Evolutionary conservation across 2,329 filamentous ascomycete genomes (phyloP), one percentile per base, ranked within the genome.

Genomic region (Reticulascus tulasneorum): DNA sequence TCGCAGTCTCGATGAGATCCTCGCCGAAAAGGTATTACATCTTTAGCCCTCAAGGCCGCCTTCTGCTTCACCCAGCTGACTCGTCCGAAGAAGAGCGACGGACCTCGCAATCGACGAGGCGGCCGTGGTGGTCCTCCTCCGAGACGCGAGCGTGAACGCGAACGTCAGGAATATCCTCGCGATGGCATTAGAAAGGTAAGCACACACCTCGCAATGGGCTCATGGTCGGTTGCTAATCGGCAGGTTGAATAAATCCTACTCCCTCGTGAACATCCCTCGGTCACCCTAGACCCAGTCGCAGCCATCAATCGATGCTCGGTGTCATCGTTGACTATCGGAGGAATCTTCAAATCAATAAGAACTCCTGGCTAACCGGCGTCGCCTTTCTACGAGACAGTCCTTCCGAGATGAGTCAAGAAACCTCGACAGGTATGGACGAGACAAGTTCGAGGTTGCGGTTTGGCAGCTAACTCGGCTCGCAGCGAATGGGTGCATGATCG

Each of bases 401-500:
- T 77, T 67, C 64, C 75, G 72, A 62, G 71, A 75, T 47, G 78
- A 84, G 43, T 69, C 72, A 44, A 73, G 78, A 63, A 81, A 83
- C 59, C 68, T 87, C 53, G 82, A 88, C 60, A 78, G 77, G 84
- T 88, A 62, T 45, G 77, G 66, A 31, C 9, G 15, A 21, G 9
- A 28, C 16, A 27, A 22, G 15, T 7, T n/a, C 23, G 9, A n/a
- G 22, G 27, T 13, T 33, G 16, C 30, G 36, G 23, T 35, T 52
- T 61, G 42, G 62, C 50, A 36, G 28, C 19, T 37, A 27, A 35
- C 17, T 3, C 6, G 10, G 35, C 42, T 7, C 31, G 26, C 46
- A 87, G 87, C 56, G 89, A 94, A 71, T 96, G 90, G 90, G 87
- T 95, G 50, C 90, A 96, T 60, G 87, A 94, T 66, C 86, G 82